Base-by-base conservation (phyloP, 139 green algal species). In the Chlamydomonas eustigma region DNA sequence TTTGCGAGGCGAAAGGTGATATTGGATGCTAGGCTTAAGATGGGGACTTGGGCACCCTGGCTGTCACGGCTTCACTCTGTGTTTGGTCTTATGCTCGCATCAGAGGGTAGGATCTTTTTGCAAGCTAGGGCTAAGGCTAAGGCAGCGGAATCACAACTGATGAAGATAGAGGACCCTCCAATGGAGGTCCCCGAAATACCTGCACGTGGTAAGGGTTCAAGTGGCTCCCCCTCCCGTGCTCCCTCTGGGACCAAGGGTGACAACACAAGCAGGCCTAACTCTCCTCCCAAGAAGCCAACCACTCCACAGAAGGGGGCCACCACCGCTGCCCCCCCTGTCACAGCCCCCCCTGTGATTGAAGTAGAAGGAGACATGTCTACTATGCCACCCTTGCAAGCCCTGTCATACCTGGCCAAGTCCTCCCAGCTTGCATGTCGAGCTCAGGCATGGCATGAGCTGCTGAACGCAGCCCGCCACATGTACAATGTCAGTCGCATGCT, bases 31-130 rank as follows among this genome's bases (percentile, higher is more conserved):
- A 64, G 78, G 18, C 37, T n/a, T 1, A 65, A 81, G 38, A 32
- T 73, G 2, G 71, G 34, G 32, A 22, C 24, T n/a, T 88, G 83
- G 85, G 73, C 68, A 0, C 83, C 80, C 8, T 90, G 85, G 83
- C 39, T 85, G 5, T 68, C 83, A 8, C 70, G 77, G 6, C 50
- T 90, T 39, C 73, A 84, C 51, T 65, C 64, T 2, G 37, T 87
- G 50, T 22, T 87, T 8, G 81, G 79, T 2, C 64, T 85, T 32
- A 22, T 81, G 51, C 39, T 35, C 30, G 66, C 75, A 1, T 37
- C 52, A 0, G 78, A 78, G 37, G 76, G 51, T 0, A 51, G 67
- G 6, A 44, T 34, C 31, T 74, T 24, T 39, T 18, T 80, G 32
- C 44, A 35, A 33, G 18, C 64, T 12, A 18, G 38, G 38, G 76